Conservation (phyloP, 306 rosid species). For the Bauhinia variegata region DNA sequence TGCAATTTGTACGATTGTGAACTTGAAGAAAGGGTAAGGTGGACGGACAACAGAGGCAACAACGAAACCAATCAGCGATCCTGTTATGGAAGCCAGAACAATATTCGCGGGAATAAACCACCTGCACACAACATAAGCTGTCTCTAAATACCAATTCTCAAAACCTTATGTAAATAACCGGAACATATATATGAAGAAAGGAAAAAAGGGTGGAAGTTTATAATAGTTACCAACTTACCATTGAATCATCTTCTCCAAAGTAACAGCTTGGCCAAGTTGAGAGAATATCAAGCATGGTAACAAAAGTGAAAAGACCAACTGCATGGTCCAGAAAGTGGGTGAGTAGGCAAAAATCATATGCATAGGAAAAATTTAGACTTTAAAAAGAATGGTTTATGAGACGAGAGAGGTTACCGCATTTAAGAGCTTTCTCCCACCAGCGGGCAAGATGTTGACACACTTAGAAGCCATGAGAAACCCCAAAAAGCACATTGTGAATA, state of each 20-base stretch:
- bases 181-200: neutral
- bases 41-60: slow-evolving; percentile 79
- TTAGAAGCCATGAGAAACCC: slow-evolving; percentile 98
- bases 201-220: neutral
- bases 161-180: neutral
- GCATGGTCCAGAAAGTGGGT: slow-evolving; percentile 30
- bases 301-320: slow-evolving; percentile 93
- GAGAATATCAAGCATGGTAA: slow-evolving; percentile 94
- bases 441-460: slow-evolving; percentile 77
- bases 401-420: slow-evolving; percentile 68
- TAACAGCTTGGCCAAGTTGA: slow-evolving; percentile 87
- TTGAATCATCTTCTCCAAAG: slow-evolving; percentile 74
- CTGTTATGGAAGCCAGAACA: slow-evolving; percentile 66
- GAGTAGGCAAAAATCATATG: neutral
- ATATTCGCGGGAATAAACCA: slow-evolving; percentile 97
- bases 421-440: slow-evolving; percentile 83
- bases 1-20: slow-evolving; percentile 85
- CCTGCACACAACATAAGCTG: slow-evolving; percentile 51
- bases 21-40: slow-evolving; percentile 94
- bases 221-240: slow-evolving; percentile 84
- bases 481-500: slow-evolving; percentile 80
- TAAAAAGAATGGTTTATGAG: neutral
- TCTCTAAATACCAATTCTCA: neutral
- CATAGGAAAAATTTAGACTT: too few species aligned
- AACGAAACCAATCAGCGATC: slow-evolving; percentile 80